Evolutionary conservation across 192 early-diverging fungal genomes (phyloP).

Genomic region (Coemansia sp.): DNA sequence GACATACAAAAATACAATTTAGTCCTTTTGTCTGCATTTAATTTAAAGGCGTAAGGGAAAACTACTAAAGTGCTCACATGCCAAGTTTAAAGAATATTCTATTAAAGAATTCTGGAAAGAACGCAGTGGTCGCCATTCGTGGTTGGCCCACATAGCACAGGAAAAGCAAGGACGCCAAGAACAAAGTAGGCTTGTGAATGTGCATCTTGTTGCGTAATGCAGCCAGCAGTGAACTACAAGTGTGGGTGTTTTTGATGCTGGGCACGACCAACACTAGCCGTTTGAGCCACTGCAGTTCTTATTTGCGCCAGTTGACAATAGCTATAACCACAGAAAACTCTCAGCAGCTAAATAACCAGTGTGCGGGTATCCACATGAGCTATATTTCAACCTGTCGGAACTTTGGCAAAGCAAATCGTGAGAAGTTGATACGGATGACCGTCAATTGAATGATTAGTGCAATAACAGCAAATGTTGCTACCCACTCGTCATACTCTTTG

Average conservation of each 20-base stretch:
- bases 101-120: background rate
- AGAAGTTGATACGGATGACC: slow-evolving; percentile 22
- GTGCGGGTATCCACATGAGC: slow-evolving; percentile 27
- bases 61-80: too few species aligned
- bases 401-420: slow-evolving; percentile 19
- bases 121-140: background rate
- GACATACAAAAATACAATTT: too few species aligned
- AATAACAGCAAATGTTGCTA: slow-evolving; percentile 28
- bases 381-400: slow-evolving; percentile 32
- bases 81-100: background rate
- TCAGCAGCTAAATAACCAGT: slow-evolving; percentile 36
- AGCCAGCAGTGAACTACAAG: too few species aligned
- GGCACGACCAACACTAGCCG: slow-evolving; percentile 18
- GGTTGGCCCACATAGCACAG: background rate
- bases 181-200: background rate
- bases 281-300: slow-evolving; percentile 34
- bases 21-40: too few species aligned
- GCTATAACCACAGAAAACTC: slow-evolving; percentile 29
- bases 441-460: slow-evolving; percentile 24
- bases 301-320: slow-evolving; percentile 31
- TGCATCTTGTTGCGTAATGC: background rate
- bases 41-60: too few species aligned
- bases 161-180: background rate
- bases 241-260: background rate
- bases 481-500: slow-evolving; percentile 43